Conservation (phyloP, 2,329 filamentous ascomycete species). For the Rhexocercosporidium sp. region DNA sequence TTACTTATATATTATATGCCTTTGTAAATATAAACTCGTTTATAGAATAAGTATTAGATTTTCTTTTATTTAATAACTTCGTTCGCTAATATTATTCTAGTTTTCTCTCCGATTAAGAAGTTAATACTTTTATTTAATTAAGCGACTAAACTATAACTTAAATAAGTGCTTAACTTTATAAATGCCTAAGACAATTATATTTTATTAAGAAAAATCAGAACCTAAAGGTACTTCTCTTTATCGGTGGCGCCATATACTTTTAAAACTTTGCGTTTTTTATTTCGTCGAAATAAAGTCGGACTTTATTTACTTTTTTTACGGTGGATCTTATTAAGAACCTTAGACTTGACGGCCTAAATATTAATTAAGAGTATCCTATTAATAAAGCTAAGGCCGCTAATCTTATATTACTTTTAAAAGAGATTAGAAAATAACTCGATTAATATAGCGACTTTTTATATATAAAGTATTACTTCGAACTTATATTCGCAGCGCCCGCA, state of each 20-base stretch:
- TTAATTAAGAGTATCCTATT: too few species aligned
- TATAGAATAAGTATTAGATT: conserved; percentile 71
- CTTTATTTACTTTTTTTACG: conserved; percentile 24
- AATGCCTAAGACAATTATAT: conserved; percentile 52
- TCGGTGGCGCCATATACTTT: conserved; percentile 86
- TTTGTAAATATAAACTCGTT: conserved; percentile 84
- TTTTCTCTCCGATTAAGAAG: too few species aligned
- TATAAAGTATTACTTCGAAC: conserved; percentile 53
- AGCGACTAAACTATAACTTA: too few species aligned
- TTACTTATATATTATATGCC: conserved; percentile 86
- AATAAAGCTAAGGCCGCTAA: too few species aligned
- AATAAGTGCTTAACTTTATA: too few species aligned
- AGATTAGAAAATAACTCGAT: conserved; percentile 51
- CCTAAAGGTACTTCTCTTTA: conserved; percentile 76
- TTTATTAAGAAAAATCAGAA: conserved; percentile 82
- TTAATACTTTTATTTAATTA: too few species aligned
- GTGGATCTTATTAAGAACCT: conserved; percentile 26
- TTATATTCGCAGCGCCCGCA: conserved; percentile 58
- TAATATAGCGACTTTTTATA: conserved; percentile 47
- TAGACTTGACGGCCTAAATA: conserved; percentile 17
- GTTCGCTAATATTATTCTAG: too few species aligned
- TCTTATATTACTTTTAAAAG: conserved; percentile 20
- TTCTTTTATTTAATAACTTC: too few species aligned
- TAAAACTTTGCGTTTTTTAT: conserved; percentile 71
- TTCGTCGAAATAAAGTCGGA: conserved; percentile 56